Percentiles rank a stretch among this genome's conserved stretches.
Evolutionary conservation across 2,329 filamentous ascomycete species (phyloP).

Genomic region (Byssothecium circinans): DNA sequence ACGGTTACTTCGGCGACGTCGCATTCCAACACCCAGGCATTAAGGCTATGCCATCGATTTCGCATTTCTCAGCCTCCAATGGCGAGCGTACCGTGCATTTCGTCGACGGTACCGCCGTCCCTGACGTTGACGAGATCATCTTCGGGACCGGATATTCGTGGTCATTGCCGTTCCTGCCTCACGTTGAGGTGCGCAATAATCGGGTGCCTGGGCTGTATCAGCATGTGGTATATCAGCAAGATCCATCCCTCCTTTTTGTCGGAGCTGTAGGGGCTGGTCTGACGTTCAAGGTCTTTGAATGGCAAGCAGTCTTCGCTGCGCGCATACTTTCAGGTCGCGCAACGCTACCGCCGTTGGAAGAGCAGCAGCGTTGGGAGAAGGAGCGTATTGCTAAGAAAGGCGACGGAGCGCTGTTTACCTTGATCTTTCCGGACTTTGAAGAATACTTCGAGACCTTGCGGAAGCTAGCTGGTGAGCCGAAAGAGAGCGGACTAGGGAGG

Average conservation of each 20-base stretch:
- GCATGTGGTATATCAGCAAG: slow-evolving; percentile 58
- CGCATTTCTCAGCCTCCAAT: slow-evolving; percentile 40
- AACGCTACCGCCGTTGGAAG: slow-evolving; percentile 51
- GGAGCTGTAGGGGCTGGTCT: slow-evolving; percentile 56
- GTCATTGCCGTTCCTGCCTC: slow-evolving; percentile 59
- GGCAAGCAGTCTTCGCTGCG: slow-evolving; percentile 66
- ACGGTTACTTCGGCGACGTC: slow-evolving; percentile 60
- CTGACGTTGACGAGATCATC: slow-evolving; percentile 63
- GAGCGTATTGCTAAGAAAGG: slow-evolving; percentile 58
- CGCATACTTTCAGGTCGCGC: slow-evolving; percentile 60
- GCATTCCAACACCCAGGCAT: slow-evolving; percentile 64
- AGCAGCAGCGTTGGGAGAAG: slow-evolving; percentile 60
- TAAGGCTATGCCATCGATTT: slow-evolving; percentile 51
- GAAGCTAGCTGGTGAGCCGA: slow-evolving; percentile 52
- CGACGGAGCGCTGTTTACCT: slow-evolving; percentile 59
- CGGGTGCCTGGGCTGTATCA: slow-evolving; percentile 60
- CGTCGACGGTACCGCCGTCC: slow-evolving; percentile 56
- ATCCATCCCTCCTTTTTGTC: slow-evolving; percentile 60
- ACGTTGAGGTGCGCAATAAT: slow-evolving; percentile 57
- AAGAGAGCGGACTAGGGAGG: slow-evolving; percentile 48
- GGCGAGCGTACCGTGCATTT: slow-evolving; percentile 56
- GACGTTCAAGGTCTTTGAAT: slow-evolving; percentile 71
- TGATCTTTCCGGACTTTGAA: slow-evolving; percentile 64
- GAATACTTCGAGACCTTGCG: slow-evolving; percentile 64
- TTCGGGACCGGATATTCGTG: slow-evolving; percentile 69